phyloP scores from a whole-genome alignment of 2,329 filamentous ascomycete genomes.

The Sphaceloma murrayae region DNA sequence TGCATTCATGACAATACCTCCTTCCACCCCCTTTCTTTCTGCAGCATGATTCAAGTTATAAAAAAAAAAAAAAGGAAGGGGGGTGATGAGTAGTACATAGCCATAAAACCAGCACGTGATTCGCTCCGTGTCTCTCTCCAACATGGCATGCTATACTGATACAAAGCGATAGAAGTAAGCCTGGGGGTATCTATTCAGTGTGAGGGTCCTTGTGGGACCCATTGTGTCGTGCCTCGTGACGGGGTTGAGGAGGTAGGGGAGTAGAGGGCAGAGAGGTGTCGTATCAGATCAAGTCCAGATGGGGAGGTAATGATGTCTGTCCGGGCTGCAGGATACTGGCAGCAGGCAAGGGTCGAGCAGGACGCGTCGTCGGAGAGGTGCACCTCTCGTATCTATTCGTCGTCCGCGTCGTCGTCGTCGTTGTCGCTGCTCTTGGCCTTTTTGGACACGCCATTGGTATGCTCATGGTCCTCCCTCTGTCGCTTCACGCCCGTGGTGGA shows the following conservation, averaged over 20 bases:
- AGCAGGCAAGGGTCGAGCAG: neutral
- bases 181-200: neutral
- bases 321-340: neutral
- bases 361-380: neutral
- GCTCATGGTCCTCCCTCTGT: slow-evolving; percentile 1
- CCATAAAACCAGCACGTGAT: too few species aligned
- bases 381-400: slow-evolving; percentile 30
- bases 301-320: neutral
- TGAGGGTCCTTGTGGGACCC: neutral
- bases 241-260: too few species aligned
- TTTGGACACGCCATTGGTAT: slow-evolving; percentile 5
- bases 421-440: slow-evolving; percentile 13
- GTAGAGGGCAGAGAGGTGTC: too few species aligned
- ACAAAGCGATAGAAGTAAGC: neutral
- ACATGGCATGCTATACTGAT: neutral
- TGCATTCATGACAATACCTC: too few species aligned
- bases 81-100: neutral
- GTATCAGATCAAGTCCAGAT: too few species aligned
- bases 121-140: neutral
- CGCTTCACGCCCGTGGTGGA: slow-evolving; percentile 7
- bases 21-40: neutral
- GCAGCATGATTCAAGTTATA: too few species aligned
- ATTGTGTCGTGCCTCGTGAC: too few species aligned
- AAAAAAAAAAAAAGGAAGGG: neutral
- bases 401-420: slow-evolving; percentile 33